A percentile compares a stretch with the other conserved stretches of the same genome.
These are phyloP conservation scores for Ascochyta lentis DNA, from an alignment of 2,329 filamentous ascomycete genomes.

Conservation along the genomic window DNA sequence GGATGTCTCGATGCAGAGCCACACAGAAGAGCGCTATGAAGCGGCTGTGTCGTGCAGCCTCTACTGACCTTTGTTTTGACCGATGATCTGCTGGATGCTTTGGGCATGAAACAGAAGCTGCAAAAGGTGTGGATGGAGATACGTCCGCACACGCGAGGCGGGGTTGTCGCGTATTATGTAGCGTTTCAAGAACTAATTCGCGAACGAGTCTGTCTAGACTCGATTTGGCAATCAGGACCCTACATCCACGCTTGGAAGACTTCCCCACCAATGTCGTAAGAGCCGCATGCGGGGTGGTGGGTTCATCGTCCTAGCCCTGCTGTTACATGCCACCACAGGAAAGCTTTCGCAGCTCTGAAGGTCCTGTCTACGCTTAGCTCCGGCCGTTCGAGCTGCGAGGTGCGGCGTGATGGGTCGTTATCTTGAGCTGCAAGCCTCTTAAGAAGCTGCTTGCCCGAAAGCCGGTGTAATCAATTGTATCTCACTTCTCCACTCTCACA, in stretches of 20 bases:
- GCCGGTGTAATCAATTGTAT: constrained; percentile 3
- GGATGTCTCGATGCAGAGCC: constrained; percentile 8
- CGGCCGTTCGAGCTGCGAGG: constrained; percentile 25
- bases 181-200: constrained; percentile 19
- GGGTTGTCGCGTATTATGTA: constrained; percentile 33
- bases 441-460: constrained; percentile 6
- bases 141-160: constrained; percentile 30
- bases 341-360: constrained; percentile 32
- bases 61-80: constrained; percentile 3
- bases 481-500: neutral
- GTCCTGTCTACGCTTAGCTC: constrained; percentile 32
- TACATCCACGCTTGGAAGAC: constrained; percentile 31
- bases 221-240: constrained; percentile 36
- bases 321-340: constrained; percentile 24
- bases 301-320: constrained; percentile 17
- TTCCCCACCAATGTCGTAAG: constrained; percentile 38
- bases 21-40: constrained; percentile 9
- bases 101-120: neutral
- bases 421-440: constrained; percentile 22
- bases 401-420: constrained; percentile 29
- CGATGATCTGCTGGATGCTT: neutral
- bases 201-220: constrained; percentile 24
- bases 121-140: constrained; percentile 12
- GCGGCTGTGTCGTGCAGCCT: constrained; percentile 5
- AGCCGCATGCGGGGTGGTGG: constrained; percentile 32